A percentile compares a stretch with the other conserved stretches of the same genome.
phyloP scores from a whole-genome alignment of 768 basidiomycete genomes.

The Pleurotus platypus region DNA sequence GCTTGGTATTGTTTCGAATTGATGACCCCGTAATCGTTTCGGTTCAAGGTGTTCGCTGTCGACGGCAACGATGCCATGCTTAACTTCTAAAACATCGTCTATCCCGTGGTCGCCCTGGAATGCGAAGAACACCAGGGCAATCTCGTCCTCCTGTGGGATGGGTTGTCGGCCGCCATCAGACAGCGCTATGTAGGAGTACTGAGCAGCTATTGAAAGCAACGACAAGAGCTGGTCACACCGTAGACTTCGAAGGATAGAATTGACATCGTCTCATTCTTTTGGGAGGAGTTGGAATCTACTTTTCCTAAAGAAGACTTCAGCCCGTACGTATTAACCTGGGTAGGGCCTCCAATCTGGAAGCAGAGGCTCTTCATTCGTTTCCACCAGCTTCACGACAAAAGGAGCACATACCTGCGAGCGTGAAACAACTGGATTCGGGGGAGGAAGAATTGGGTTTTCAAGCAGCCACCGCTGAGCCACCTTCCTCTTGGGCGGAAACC shows the following conservation, averaged over 20 bases:
- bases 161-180: constrained; percentile 59
- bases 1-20: constrained; percentile 49
- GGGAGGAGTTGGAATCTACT: constrained; percentile 3
- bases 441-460: constrained; percentile 10
- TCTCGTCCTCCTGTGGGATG: constrained; percentile 60
- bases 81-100: constrained; percentile 16
- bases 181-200: neutral
- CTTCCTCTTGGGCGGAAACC: constrained; percentile 58
- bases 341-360: constrained; percentile 62
- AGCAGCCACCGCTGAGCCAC: constrained; percentile 55
- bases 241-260: constrained; percentile 83
- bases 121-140: constrained; percentile 72
- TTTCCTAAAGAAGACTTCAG: constrained; percentile 51
- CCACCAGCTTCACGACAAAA: neutral
- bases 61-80: constrained; percentile 53
- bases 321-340: constrained; percentile 70
- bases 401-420: constrained; percentile 49
- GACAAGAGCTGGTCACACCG: constrained; percentile 42
- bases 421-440: constrained; percentile 14
- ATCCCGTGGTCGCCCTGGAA: constrained; percentile 45
- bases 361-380: neutral
- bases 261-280: constrained; percentile 73
- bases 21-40: constrained; percentile 37
- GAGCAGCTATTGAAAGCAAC: neutral
- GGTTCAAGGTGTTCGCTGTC: constrained; percentile 33